Evolutionary conservation across 371 early-diverging fungal species (phyloP), one percentile per base, ranked within the genome.

Genomic region (Rhizopus sp.): DNA sequence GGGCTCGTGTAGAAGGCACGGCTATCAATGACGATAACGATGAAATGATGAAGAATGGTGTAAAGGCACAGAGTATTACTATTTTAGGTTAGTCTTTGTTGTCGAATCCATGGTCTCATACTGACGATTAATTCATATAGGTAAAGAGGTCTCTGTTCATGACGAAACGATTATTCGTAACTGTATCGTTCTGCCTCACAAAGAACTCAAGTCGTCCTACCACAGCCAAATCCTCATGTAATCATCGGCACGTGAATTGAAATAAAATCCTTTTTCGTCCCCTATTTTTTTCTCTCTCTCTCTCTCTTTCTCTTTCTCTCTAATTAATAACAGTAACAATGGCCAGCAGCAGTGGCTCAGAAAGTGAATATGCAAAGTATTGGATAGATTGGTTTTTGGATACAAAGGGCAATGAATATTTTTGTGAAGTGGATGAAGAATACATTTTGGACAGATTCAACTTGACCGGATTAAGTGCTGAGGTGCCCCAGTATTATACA

Each of bases 191-290:
- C 72, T 98, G 63, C 98, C 98, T 29, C 93, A 97, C 84, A 98
- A 98, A 83, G 97, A 96, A 61, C 82, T 97, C 57, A 92, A 91
- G 72, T 68, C 81, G 32, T 89, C 87, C 71, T 92, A 86, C 82
- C 93, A 95, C 68, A 92, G 93, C 64, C 96, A 96, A 73, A 94
- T 97, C 64, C 82, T 97, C 48, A 95, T 97, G 95, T 97, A 88
- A 70, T 23, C 23, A 23, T 23, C 23, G 23, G 23, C 23, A 23
- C 23, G 23, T 23, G 23, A 23, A 23, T 23, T 23, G 23, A 23
- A 23, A 23, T 23, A 23, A 23, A 23, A 23, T 23, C 23, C 32
- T 30, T 47, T 30, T 23, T 45, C 31, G 29, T 23, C 15, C 15
- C 31, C n/a, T 37, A 5, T 52, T 15, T 17, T 8, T 37, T 10